Percentiles rank a stretch among this genome's conserved stretches.
These are phyloP conservation scores for Hymenoscyphus salicellus DNA, from an alignment of 2,329 filamentous ascomycete genomes.

Conservation along the genomic window DNA sequence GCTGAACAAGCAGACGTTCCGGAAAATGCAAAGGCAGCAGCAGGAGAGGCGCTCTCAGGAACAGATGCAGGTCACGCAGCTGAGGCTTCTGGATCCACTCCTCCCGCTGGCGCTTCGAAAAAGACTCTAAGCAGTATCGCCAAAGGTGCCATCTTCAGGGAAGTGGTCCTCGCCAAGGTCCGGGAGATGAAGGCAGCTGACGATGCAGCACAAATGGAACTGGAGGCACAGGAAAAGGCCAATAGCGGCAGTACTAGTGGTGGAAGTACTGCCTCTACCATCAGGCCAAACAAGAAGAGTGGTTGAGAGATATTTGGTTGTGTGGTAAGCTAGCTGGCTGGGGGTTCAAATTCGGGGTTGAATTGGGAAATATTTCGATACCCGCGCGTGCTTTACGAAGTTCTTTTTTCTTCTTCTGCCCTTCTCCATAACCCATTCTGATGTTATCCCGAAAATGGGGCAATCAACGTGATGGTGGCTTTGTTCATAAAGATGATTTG, in stretches of 20 bases:
- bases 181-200: constrained; percentile 82
- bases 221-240: constrained; percentile 33
- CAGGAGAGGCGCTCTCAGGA: constrained; percentile 42
- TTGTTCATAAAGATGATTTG: not conserved
- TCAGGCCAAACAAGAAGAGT: not conserved
- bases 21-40: constrained; percentile 54
- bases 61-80: constrained; percentile 15
- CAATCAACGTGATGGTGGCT: not conserved
- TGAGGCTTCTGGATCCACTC: constrained; percentile 12
- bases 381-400: constrained; percentile 1
- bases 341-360: not conserved
- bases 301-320: not conserved
- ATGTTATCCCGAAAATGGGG: not conserved
- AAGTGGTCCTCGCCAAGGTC: constrained; percentile 91
- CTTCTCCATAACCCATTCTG: not conserved
- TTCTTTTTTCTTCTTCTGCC: not conserved
- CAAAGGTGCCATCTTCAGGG: constrained; percentile 78
- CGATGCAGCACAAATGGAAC: constrained; percentile 67
- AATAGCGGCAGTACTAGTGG: not conserved
- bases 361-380: constrained; percentile 1
- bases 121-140: constrained; percentile 49
- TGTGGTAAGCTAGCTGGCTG: not conserved
- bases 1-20: constrained; percentile 60
- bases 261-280: not conserved
- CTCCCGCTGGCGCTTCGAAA: constrained; percentile 34